These are phyloP conservation scores for Linnemannia hyalina DNA, from an alignment of 192 early-diverging fungal species.

Conservation along the genomic window DNA sequence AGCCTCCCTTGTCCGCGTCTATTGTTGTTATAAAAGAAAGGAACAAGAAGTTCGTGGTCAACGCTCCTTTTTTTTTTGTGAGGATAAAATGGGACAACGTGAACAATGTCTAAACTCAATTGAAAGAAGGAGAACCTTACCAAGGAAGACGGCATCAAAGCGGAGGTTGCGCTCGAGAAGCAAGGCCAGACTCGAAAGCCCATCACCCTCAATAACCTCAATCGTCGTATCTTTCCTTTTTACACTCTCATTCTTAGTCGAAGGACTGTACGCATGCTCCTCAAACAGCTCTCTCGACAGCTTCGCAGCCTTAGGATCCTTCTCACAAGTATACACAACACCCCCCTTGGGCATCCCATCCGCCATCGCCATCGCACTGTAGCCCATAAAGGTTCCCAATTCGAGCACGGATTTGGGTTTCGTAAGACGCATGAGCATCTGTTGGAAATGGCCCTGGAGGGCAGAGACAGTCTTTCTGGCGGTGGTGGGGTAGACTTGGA, in stretches of 20 bases:
- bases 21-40: neutral
- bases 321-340: conserved; percentile 66
- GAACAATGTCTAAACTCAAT: neutral
- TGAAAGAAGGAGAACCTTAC: conserved; percentile 22
- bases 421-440: conserved; percentile 62
- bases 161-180: conserved; percentile 26
- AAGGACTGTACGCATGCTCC: conserved; percentile 1
- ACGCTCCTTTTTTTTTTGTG: too few relatives aligned
- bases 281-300: conserved; percentile 57
- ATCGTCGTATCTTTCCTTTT: conserved; percentile 22
- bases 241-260: neutral
- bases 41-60: neutral
- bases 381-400: conserved; percentile 78
- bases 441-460: conserved; percentile 65
- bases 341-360: conserved; percentile 60
- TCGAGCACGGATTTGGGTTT: conserved; percentile 70
- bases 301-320: conserved; percentile 61
- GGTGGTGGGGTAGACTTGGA: conserved; percentile 20
- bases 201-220: conserved; percentile 32
- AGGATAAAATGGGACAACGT: too few relatives aligned
- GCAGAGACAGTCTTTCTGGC: conserved; percentile 62
- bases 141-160: conserved; percentile 76
- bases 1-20: conserved; percentile 81
- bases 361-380: conserved; percentile 76
- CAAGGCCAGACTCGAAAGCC: neutral